Evolutionary conservation across 2,329 filamentous ascomycete species (phyloP).

Genomic region (Rhynchosporium graminicola): DNA sequence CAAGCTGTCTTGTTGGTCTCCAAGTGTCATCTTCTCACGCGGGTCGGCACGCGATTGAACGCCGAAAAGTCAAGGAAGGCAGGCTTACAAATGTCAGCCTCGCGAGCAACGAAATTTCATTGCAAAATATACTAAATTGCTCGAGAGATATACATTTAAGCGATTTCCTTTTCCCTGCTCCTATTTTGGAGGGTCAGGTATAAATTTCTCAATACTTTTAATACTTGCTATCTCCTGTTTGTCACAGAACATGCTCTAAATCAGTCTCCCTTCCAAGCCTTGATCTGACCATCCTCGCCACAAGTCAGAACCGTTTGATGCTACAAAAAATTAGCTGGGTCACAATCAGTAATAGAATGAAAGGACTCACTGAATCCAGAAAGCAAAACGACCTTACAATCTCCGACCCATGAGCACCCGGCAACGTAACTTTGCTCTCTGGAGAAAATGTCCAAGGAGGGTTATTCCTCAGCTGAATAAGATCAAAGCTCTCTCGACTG

Average conservation of each 20-base stretch:
- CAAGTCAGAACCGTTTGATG: slow-evolving; percentile 42
- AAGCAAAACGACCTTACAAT: slow-evolving; percentile 66
- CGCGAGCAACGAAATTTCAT: neutral
- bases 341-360: neutral
- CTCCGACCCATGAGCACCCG: slow-evolving; percentile 63
- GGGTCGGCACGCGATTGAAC: slow-evolving; percentile 4
- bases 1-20: slow-evolving; percentile 25
- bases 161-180: too few relatives aligned
- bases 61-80: slow-evolving; percentile 3
- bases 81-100: slow-evolving; percentile 2
- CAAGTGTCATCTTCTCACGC: slow-evolving; percentile 15
- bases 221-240: neutral
- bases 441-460: slow-evolving; percentile 55
- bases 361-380: slow-evolving; percentile 53
- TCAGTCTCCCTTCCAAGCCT: slow-evolving; percentile 42
- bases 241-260: neutral
- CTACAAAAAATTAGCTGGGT: slow-evolving; percentile 27
- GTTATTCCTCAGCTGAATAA: slow-evolving; percentile 59
- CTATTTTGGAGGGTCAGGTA: too few relatives aligned
- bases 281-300: slow-evolving; percentile 45
- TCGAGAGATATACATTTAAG: neutral
- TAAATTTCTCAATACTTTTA: too few relatives aligned
- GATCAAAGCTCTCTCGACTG: slow-evolving; percentile 58
- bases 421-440: slow-evolving; percentile 58
- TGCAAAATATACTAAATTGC: neutral